These are phyloP conservation scores for Lentinula detonsa DNA, from an alignment of 768 basidiomycete genomes.

Conservation along the genomic window DNA sequence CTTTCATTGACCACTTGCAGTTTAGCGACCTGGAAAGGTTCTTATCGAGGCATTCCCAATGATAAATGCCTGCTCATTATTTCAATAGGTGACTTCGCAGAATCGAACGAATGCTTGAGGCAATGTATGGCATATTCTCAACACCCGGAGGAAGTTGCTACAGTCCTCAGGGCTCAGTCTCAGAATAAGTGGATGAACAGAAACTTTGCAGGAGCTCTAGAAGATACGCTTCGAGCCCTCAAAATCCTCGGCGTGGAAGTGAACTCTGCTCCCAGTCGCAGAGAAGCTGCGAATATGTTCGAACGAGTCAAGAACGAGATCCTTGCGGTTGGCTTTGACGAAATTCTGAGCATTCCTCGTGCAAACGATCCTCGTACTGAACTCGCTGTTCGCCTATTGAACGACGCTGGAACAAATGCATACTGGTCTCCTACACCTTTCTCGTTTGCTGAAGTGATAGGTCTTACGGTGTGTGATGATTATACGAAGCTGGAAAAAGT, in stretches of 20 bases:
- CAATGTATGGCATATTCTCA: slow-evolving; percentile 47
- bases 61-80: neutral
- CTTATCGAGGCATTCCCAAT: neutral
- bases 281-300: slow-evolving; percentile 59
- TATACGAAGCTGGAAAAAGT: neutral
- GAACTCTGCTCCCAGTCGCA: slow-evolving; percentile 42
- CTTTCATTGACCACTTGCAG: slow-evolving; percentile 21
- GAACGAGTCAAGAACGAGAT: slow-evolving; percentile 69
- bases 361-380: slow-evolving; percentile 54
- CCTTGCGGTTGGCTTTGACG: slow-evolving; percentile 61
- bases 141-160: slow-evolving; percentile 49
- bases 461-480: slow-evolving; percentile 47
- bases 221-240: slow-evolving; percentile 54
- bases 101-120: slow-evolving; percentile 45
- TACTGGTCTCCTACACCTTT: slow-evolving; percentile 60
- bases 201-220: slow-evolving; percentile 48
- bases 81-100: slow-evolving; percentile 42
- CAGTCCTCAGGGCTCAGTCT: slow-evolving; percentile 52
- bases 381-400: slow-evolving; percentile 58
- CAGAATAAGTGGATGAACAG: slow-evolving; percentile 60
- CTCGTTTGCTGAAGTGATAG: slow-evolving; percentile 57
- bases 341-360: slow-evolving; percentile 58
- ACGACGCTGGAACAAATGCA: slow-evolving; percentile 67
- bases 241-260: slow-evolving; percentile 58
- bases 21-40: slow-evolving; percentile 62